These are phyloP conservation scores for Pterulicium gracile DNA, from an alignment of 1,284 basidiomycete species.

Conservation along the genomic window DNA sequence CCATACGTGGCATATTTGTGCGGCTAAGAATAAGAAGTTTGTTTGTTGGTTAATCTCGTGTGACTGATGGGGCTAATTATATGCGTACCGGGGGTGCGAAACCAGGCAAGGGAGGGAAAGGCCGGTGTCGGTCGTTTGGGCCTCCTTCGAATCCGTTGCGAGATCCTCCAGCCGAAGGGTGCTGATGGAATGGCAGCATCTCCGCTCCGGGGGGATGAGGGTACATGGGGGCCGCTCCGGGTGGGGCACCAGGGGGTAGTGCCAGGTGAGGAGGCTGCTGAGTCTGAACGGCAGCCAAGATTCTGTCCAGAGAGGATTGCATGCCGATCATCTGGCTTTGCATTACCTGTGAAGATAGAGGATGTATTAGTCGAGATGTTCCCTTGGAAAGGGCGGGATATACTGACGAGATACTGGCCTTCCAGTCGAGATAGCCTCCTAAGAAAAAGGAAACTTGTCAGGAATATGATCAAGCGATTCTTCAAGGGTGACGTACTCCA, in stretches of 20 bases:
- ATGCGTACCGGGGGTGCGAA: constrained; percentile 70
- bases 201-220: constrained; percentile 13
- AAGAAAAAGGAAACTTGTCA: constrained; percentile 10
- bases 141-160: constrained; percentile 31
- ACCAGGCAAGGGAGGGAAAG: constrained; percentile 78
- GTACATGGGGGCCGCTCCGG: constrained; percentile 8
- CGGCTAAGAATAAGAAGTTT: constrained; percentile 36
- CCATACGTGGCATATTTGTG: constrained; percentile 89
- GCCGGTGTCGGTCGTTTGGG: constrained; percentile 21
- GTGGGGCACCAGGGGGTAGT: constrained; percentile 18
- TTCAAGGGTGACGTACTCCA: constrained; percentile 43
- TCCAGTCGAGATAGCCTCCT: constrained; percentile 75
- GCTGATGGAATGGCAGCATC: constrained; percentile 13
- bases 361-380: constrained; percentile 7
- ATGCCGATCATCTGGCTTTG: constrained; percentile 87
- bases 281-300: constrained; percentile 54
- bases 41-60: too few relatives aligned
- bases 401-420: constrained; percentile 66
- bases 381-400: constrained; percentile 6
- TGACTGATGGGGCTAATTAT: too few relatives aligned
- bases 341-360: constrained; percentile 58
- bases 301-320: constrained; percentile 77
- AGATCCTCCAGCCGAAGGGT: constrained; percentile 1
- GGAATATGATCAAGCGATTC: constrained; percentile 9
- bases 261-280: constrained; percentile 24